Percentiles rank a stretch among this genome's conserved stretches.
phyloP scores from a whole-genome alignment of 139 green algal genomes.

The Chlamydomonas incerta region DNA sequence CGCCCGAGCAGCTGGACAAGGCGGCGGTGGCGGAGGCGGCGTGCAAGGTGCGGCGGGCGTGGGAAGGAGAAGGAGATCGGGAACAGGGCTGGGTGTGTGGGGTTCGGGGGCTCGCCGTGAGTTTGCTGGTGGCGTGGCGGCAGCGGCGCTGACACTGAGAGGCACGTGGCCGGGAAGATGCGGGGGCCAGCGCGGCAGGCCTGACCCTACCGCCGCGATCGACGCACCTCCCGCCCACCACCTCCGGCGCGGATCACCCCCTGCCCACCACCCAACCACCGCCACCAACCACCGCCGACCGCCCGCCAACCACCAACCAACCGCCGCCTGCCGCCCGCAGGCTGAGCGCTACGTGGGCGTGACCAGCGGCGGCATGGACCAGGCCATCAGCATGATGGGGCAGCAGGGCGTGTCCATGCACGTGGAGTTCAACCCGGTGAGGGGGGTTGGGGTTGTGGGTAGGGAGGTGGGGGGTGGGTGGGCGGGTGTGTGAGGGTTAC shows the following conservation, averaged over 20 bases:
- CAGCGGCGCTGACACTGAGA: not conserved
- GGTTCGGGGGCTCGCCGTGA: no score
- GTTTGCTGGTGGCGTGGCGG: no score
- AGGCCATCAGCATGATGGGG: constrained; percentile 96
- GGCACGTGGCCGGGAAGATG: no score
- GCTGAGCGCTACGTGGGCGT: constrained; percentile 81
- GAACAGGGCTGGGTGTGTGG: no score
- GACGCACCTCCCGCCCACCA: no score
- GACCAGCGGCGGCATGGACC: constrained; percentile 96
- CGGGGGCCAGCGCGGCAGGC: no score
- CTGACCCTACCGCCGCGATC: no score
- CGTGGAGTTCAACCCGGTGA: constrained; percentile 87
- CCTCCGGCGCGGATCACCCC: no score
- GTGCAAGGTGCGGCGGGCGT: constrained; percentile 60
- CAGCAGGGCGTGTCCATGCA: constrained; percentile 75
- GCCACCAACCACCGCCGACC: no score
- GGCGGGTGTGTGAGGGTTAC: not conserved
- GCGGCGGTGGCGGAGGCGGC: constrained; percentile 90
- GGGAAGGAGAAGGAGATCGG: no score
- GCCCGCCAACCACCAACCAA: not conserved
- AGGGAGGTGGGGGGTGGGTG: no score
- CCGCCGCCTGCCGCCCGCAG: not conserved
- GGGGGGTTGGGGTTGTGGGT: not conserved
- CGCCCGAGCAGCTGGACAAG: constrained; percentile 49
- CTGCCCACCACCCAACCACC: no score